Evolutionary conservation across 192 early-diverging fungal species (phyloP).

Genomic region (Mortierella antarctica): DNA sequence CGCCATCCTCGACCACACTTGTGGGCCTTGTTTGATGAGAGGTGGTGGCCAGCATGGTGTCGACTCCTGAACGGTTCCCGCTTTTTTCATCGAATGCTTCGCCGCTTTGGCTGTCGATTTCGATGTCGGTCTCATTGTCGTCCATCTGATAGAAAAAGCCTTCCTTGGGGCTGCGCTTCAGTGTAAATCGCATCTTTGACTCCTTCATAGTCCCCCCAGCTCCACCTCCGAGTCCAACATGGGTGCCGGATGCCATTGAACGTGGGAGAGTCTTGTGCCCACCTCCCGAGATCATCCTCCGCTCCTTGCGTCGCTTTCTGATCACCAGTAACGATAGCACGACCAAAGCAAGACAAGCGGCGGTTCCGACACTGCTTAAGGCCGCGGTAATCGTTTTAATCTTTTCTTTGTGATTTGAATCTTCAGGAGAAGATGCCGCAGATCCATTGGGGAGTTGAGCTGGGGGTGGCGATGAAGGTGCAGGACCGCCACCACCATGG

Average conservation of each 20-base stretch:
- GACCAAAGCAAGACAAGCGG: slow-evolving; percentile 13
- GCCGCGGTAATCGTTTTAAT: slow-evolving; percentile 5
- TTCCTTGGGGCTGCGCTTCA: slow-evolving; percentile 9
- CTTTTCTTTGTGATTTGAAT: background rate
- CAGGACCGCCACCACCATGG: no score
- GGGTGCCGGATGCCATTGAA: background rate
- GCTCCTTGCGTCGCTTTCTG: slow-evolving; percentile 11
- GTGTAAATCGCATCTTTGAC: slow-evolving; percentile 4
- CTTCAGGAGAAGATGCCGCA: background rate
- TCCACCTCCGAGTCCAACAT: background rate
- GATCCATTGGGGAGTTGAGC: background rate
- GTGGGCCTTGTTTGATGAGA: no score
- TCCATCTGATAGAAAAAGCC: slow-evolving; percentile 45
- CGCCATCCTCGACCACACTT: no score
- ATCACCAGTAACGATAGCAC: slow-evolving; percentile 22
- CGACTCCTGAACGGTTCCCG: no score
- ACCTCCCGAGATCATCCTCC: background rate
- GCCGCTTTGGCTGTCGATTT: no score
- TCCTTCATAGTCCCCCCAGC: slow-evolving; percentile 27
- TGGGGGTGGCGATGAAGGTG: background rate
- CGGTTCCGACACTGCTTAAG: slow-evolving; percentile 5
- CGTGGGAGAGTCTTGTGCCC: background rate
- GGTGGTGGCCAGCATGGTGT: no score
- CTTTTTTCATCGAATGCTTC: no score
- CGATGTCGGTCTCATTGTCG: slow-evolving; percentile 11